phyloP scores from a whole-genome alignment of 768 basidiomycete genomes.

The Panus rudis region DNA sequence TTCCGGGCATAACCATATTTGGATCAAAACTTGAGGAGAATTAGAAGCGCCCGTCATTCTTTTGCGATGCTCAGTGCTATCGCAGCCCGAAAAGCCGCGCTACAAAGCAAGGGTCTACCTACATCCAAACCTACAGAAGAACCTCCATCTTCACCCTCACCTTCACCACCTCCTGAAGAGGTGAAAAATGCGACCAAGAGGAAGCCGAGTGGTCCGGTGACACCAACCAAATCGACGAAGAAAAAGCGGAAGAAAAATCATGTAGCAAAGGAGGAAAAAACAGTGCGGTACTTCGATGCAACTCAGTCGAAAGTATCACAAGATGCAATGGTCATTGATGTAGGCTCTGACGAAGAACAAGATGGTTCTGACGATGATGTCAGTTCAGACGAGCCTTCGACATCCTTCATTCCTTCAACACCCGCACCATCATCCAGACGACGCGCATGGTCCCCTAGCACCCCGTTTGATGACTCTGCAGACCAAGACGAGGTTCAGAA shows the following conservation, averaged over 20 bases:
- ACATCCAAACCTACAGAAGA: background rate
- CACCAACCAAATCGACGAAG: slow-evolving; percentile 20
- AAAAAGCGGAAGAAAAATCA: slow-evolving; percentile 20
- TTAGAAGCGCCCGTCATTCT: too few relatives aligned
- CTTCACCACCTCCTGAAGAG: background rate
- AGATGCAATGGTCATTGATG: background rate
- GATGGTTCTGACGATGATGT: too few relatives aligned
- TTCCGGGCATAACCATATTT: too few relatives aligned
- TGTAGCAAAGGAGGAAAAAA: slow-evolving; percentile 10
- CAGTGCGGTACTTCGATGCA: slow-evolving; percentile 27
- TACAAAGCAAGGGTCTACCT: slow-evolving; percentile 11
- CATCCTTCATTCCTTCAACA: slow-evolving; percentile 11
- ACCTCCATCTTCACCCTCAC: background rate
- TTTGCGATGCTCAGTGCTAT: slow-evolving; percentile 68
- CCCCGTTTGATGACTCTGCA: slow-evolving; percentile 25
- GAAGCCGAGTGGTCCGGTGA: slow-evolving; percentile 22
- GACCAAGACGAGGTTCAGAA: slow-evolving; percentile 20
- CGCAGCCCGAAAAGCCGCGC: slow-evolving; percentile 55
- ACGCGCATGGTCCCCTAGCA: slow-evolving; percentile 58
- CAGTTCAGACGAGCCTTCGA: too few relatives aligned
- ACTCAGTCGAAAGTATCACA: background rate
- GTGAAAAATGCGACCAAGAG: slow-evolving; percentile 9
- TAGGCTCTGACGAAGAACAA: background rate
- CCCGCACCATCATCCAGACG: slow-evolving; percentile 11
- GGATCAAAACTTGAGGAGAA: too few relatives aligned